Conservation (phyloP, 805 yeast genomes). For the Peterozyma toletana region DNA sequence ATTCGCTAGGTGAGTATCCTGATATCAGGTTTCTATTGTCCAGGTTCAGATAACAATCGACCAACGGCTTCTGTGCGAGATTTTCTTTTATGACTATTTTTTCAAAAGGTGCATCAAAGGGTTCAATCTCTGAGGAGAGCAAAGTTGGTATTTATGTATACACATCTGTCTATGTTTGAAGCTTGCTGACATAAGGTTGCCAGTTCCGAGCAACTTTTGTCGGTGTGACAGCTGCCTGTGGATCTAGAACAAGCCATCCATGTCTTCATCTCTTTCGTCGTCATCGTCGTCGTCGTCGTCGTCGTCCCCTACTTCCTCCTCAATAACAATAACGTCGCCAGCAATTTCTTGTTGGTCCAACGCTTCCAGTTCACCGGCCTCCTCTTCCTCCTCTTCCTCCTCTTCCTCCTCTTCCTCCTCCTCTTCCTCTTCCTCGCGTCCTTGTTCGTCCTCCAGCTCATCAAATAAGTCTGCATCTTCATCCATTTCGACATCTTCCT, state of each 20-base stretch:
- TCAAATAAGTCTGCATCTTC: constrained; percentile 26
- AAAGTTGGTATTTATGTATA: too few relatives aligned
- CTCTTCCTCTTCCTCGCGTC: constrained; percentile 12
- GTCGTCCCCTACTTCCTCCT: constrained; percentile 13
- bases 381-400: constrained; percentile 23
- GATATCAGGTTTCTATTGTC: too few relatives aligned
- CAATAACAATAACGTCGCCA: constrained; percentile 12
- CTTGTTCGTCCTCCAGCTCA: constrained; percentile 24
- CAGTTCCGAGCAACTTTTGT: too few relatives aligned
- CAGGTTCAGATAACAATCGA: too few relatives aligned
- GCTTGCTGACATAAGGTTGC: too few relatives aligned
- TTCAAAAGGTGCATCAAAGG: too few relatives aligned
- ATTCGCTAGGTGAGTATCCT: too few relatives aligned
- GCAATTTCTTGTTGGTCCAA: constrained; percentile 21
- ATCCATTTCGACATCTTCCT: constrained; percentile 23
- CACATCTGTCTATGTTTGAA: too few relatives aligned
- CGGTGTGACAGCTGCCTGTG: too few relatives aligned
- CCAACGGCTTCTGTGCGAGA: too few relatives aligned
- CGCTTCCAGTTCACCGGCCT: constrained; percentile 14
- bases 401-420: constrained; percentile 16
- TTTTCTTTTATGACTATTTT: too few relatives aligned
- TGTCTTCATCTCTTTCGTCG: constrained; percentile 24
- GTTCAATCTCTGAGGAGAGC: too few relatives aligned
- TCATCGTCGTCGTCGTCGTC: constrained; percentile 25
- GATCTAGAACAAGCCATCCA: constrained; percentile 19